Percentiles rank a stretch among this genome's conserved stretches.
These are phyloP conservation scores for Phaffia tasmanica DNA, from an alignment of 768 basidiomycete species.

Conservation along the genomic window DNA sequence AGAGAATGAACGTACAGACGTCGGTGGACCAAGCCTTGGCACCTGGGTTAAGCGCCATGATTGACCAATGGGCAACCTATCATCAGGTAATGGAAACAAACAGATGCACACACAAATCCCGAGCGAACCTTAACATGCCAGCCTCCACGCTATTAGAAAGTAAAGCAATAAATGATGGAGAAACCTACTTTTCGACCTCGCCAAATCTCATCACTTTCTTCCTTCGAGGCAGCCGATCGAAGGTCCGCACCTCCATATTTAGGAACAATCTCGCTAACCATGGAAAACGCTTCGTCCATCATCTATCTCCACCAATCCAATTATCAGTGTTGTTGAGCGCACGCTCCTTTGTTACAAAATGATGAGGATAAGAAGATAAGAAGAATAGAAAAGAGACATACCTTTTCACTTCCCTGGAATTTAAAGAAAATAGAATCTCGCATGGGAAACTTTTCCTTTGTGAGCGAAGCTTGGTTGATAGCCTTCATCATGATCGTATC, in stretches of 20 bases:
- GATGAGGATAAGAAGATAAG: background rate
- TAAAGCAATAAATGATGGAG: background rate
- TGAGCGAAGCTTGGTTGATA: conserved; percentile 23
- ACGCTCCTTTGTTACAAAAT: too few relatives aligned
- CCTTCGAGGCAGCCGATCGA: conserved; percentile 1
- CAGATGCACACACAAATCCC: background rate
- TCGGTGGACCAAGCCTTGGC: conserved; percentile 6
- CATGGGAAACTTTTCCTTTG: conserved; percentile 47
- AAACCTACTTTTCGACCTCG: conserved; percentile 16
- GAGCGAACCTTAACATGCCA: too few relatives aligned
- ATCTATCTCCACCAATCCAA: background rate
- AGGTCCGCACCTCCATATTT: conserved; percentile 20
- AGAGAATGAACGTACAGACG: too few relatives aligned
- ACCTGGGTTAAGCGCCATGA: conserved; percentile 17
- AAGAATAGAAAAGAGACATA: background rate
- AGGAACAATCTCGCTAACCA: conserved; percentile 20
- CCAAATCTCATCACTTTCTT: conserved; percentile 24
- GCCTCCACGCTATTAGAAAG: too few relatives aligned
- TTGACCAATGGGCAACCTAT: conserved; percentile 22
- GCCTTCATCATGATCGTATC: conserved; percentile 28
- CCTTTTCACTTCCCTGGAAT: conserved; percentile 54
- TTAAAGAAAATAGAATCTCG: conserved; percentile 83
- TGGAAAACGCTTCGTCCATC: conserved; percentile 15
- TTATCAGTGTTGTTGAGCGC: too few relatives aligned
- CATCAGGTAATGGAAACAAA: too few relatives aligned